phyloP scores from a whole-genome alignment of 73 alveolate species.

The Symbiodinium pilosum region DNA sequence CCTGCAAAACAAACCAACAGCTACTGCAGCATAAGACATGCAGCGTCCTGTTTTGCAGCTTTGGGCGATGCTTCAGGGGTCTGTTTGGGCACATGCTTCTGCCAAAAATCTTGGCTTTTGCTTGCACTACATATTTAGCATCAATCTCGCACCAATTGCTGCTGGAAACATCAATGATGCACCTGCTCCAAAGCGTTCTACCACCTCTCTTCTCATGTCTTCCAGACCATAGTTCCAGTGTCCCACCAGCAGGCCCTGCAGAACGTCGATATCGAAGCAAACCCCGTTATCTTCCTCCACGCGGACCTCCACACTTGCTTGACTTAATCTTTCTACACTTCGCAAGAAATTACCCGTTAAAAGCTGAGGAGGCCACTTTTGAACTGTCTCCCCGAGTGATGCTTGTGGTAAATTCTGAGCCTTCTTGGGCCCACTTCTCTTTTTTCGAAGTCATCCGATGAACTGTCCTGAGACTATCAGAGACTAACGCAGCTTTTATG shows the following conservation, averaged over 20 bases:
- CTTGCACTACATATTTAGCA: too few relatives aligned
- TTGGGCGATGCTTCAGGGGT: too few relatives aligned
- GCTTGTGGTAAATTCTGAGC: constrained; percentile 60
- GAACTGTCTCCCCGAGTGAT: constrained; percentile 53
- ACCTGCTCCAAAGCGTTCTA: neutral
- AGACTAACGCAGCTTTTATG: neutral
- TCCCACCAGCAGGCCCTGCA: constrained; percentile 53
- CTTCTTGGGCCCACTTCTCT: constrained; percentile 86
- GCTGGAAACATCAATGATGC: too few relatives aligned
- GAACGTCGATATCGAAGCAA: constrained; percentile 41
- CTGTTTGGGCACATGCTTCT: too few relatives aligned
- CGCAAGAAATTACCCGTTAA: neutral
- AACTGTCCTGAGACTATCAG: constrained; percentile 55
- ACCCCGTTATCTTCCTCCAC: constrained; percentile 29
- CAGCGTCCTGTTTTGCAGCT: too few relatives aligned
- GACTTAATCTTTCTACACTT: neutral
- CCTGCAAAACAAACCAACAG: too few relatives aligned
- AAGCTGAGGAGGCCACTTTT: neutral
- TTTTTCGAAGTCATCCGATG: constrained; percentile 73
- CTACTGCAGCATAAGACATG: too few relatives aligned
- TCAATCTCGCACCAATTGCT: too few relatives aligned
- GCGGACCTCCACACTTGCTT: neutral
- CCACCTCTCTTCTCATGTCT: neutral
- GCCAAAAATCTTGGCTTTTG: too few relatives aligned
- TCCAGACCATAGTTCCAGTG: constrained; percentile 79